Evolutionary conservation across 257 asterid genomes (phyloP), one percentile per base, ranked within the genome.

Genomic region (Solanum acaule): DNA sequence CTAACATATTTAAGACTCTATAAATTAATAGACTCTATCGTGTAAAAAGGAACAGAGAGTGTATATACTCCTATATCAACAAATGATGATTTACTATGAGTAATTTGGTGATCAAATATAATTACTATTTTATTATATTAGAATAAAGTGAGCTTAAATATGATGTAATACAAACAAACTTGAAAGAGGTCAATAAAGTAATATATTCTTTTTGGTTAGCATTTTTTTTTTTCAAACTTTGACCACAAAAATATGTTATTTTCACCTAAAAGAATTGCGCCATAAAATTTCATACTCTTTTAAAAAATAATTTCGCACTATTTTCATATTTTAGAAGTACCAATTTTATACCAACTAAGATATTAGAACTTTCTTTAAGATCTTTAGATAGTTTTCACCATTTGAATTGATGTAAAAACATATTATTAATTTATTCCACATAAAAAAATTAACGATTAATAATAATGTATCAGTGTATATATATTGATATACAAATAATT

Each of bases 231-330:
- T 23, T 63, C 15, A 63, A 63, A 63, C 71, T 63, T n/a, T n/a
- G 7, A 63, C 71, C 71, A 23, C 10, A 63, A n/a, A 23, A 23
- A n/a, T 8, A 22, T 8, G 20, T 8, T 7, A 56, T 4, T 61
- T 23, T 63, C 71, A 2, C 31, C 3, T 63, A 63, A 10, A 63
- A 10, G 2, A 63, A 9, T 9, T 10, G 14, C 0, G 10, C 10
- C 8, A 65, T 9, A 10, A 65, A 65, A 65, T 10, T 2, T 65
- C 16, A 8, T 65, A n/a, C 33, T 10, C 3, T 23, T 10, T 23
- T 4, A 2, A 63, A n/a, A 1, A 0, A n/a, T 4, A 10, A n/a
- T n/a, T 63, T n/a, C 2, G 1, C 0, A 63, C 3, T n/a, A n/a
- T 65, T 65, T 61, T 63, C 6, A 23, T 63, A 63, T 2, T 63